phyloP scores from a whole-genome alignment of 2,329 filamentous ascomycete species.

The Fusarium sp. region DNA sequence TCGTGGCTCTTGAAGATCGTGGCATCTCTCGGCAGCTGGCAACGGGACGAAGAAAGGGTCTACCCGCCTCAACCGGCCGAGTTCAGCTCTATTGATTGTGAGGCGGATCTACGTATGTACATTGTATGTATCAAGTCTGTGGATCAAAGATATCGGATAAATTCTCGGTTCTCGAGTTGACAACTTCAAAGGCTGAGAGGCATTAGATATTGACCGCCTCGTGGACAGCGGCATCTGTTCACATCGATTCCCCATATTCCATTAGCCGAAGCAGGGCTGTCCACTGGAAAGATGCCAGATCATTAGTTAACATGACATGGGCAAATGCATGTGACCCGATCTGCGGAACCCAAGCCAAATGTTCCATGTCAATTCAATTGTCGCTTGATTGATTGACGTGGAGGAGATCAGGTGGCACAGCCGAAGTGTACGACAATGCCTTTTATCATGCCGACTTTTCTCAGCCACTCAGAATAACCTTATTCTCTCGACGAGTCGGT shows the following conservation, averaged over 20 bases:
- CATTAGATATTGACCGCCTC: constrained; percentile 19
- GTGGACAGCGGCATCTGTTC: constrained; percentile 14
- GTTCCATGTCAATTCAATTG: background rate
- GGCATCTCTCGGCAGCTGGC: constrained; percentile 35
- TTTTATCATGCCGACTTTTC: constrained; percentile 12
- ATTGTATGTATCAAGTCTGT: background rate
- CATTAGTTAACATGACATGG: constrained; percentile 20
- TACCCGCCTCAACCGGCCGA: constrained; percentile 28
- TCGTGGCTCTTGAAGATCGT: constrained; percentile 33
- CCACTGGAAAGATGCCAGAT: constrained; percentile 36
- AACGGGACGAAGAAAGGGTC: constrained; percentile 29
- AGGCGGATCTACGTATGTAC: constrained; percentile 26
- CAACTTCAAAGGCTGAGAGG: constrained; percentile 12
- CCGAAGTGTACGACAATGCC: background rate
- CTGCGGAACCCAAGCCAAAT: constrained; percentile 23
- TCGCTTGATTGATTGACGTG: constrained; percentile 20
- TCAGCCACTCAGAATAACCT: background rate
- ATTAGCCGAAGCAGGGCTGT: constrained; percentile 29
- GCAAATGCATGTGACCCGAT: constrained; percentile 44
- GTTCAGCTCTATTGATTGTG: constrained; percentile 36
- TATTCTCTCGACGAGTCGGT: constrained; percentile 2
- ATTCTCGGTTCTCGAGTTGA: constrained; percentile 5
- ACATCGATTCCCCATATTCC: constrained; percentile 19
- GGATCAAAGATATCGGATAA: constrained; percentile 30
- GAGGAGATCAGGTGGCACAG: constrained; percentile 30